Conservation (phyloP, 495 filamentous ascomycete species). For the Daldinia grandis region DNA sequence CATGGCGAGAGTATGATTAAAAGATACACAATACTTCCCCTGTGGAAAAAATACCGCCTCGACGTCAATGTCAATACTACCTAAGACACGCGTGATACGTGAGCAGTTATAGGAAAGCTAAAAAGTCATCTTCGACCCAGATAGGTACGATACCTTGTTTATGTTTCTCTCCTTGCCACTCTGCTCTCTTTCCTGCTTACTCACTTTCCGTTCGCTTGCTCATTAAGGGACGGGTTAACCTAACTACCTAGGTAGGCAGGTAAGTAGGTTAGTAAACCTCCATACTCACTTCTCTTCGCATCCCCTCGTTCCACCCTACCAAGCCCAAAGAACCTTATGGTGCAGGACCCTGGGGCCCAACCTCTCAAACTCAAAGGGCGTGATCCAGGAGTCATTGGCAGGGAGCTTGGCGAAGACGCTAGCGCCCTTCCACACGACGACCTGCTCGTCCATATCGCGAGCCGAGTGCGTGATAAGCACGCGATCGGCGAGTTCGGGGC, state of each 20-base stretch:
- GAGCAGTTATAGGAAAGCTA: no score
- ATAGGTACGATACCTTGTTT: no score
- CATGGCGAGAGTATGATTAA: slow-evolving; percentile 4
- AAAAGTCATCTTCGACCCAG: no score
- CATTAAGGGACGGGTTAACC: no score
- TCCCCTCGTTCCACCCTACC: slow-evolving; percentile 33
- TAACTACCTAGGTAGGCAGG: no score
- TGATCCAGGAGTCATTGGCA: slow-evolving; percentile 95
- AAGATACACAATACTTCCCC: slow-evolving; percentile 5
- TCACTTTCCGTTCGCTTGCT: no score
- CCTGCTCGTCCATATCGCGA: slow-evolving; percentile 90
- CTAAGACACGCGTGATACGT: no score
- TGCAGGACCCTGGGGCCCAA: slow-evolving; percentile 80
- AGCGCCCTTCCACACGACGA: slow-evolving; percentile 96
- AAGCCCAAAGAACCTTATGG: slow-evolving; percentile 87
- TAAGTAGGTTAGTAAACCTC: no score
- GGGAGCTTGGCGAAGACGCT: slow-evolving; percentile 94
- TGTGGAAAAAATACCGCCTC: not conserved
- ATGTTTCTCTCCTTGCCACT: no score
- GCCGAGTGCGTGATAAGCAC: slow-evolving; percentile 90
- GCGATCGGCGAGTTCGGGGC: slow-evolving; percentile 77
- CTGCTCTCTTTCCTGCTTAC: no score
- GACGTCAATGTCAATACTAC: no score
- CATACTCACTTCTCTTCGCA: no score
- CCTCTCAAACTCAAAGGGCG: slow-evolving; percentile 85